Percentiles rank a stretch among this genome's conserved stretches.
Conservation (phyloP, 768 basidiomycete species). For the Coprinopsis cinerea region DNA sequence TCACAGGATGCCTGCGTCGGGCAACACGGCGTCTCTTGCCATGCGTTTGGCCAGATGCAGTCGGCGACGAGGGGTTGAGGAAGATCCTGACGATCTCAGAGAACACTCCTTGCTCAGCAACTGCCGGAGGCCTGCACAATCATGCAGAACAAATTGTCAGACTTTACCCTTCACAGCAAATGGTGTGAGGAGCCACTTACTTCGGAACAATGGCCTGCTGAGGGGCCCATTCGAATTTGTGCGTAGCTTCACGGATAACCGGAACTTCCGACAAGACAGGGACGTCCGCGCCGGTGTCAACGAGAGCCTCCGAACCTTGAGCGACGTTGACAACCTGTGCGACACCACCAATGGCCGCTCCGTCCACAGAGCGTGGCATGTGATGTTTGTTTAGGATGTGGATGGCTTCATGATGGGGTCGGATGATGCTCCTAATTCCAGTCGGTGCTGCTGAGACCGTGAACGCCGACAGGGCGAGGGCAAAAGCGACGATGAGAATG, state of each 20-base stretch:
- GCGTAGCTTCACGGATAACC: slow-evolving; percentile 9
- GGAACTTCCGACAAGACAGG: background rate
- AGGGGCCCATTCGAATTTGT: slow-evolving; percentile 6
- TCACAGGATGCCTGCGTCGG: slow-evolving; percentile 15
- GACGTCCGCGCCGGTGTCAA: background rate
- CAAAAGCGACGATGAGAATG: slow-evolving; percentile 5
- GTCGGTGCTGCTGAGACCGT: slow-evolving; percentile 8
- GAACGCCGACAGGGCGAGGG: slow-evolving; percentile 5
- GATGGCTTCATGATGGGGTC: background rate
- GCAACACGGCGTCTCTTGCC: slow-evolving; percentile 8
- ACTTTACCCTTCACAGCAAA: background rate
- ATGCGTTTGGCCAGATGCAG: background rate
- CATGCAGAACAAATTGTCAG: background rate
- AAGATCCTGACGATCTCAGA: slow-evolving; percentile 10
- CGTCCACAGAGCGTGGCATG: background rate
- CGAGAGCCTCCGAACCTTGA: background rate
- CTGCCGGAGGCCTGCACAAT: background rate
- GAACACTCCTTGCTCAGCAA: background rate
- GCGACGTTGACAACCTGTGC: background rate
- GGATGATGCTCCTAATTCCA: background rate
- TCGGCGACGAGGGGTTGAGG: background rate
- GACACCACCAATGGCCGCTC: background rate
- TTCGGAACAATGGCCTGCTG: background rate
- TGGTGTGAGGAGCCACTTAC: too few relatives aligned
- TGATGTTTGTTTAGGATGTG: background rate